Evolutionary conservation across 768 basidiomycete genomes (phyloP), one percentile per base, ranked within the genome.

Genomic region (Trametes sanguinea): DNA sequence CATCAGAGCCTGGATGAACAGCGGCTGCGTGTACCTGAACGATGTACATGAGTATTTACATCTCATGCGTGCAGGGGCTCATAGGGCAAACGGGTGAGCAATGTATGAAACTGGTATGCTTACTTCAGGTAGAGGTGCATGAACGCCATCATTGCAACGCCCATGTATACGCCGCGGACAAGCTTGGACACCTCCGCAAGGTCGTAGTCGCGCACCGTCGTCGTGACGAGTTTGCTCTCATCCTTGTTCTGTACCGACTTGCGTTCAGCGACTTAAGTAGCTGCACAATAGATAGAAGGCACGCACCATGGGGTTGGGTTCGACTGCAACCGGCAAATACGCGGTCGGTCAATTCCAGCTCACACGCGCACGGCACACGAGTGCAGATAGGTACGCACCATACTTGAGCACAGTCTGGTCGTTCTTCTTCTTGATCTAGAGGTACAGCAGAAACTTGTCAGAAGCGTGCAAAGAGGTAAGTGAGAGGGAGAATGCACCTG

Each of bases 391-490:
- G 48, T 17, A 82, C 84, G 57, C 45, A 89, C 92, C 92, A 77
- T 96, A 99, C 84, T 97, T 99, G 69, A 99, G 80, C 30, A 96
- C 92, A 1, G 94, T 94, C 74, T 89, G 85, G 78, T 99, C 96
- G 70, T 98, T 98, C 85, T 95, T 95, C 70, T 83, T 77, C 82
- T 92, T 95, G 76, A 98, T 86, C 93, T 97, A 65, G 17, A 27
- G 9, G 11, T 11, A 37, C 5, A 14, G 8, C 2, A 22, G 50
- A 62, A 62, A 66, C 60, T 60, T 10, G 43, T 42, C 51, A 68
- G 42, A 54, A 53, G 30, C 7, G 42, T 46, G 14, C 33, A 16
- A 10, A n/a, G 14, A n/a, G 10, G 42, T 10, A 2, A 5, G 13
- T 2, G 30, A 13, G 44, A 7, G 7, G 45, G 8, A 17, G 27